Base-by-base conservation (phyloP, 2,329 filamentous ascomycete species). In the Dactylellina cionopaga region DNA sequence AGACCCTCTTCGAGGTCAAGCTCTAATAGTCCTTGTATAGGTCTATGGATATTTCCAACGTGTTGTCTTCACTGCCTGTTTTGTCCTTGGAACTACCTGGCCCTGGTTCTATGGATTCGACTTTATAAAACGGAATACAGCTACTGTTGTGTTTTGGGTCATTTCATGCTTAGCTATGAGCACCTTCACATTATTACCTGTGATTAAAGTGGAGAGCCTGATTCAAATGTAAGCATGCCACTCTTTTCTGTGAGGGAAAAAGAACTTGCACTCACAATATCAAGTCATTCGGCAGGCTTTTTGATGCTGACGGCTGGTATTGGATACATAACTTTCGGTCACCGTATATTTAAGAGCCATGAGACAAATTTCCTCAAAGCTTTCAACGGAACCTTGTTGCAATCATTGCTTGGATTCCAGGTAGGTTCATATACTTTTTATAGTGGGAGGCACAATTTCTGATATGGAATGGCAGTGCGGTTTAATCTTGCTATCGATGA, bases 181-280 rank as follows among this genome's bases (percentile, higher is more conserved):
- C 79, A 85, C 86, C 1, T 99, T 99, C 78, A 99, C 95, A 0
- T 81, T 98, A 11, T 83, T 99, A 1, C 90, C 92, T 0, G 95
- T 92, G 1, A 89, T 91, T 80, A 99, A 98, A 80, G 83, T 87
- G 0, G 96, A 99, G 79, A 87, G 90, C 76, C 79, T 92, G 2
- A 84, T 83, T 62, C 83, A 92, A 24, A 92, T 96, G 89, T 93
- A 83, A 79, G 86, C 82, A 6, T 54, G 27, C 15, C 17, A 19
- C 75, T 31, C 17, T 33, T 35, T 44, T 15, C 22, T 31, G 3
- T 51, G n/a, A n/a, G n/a, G n/a, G 33, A 37, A 62, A 10, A 51
- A n/a, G 13, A 7, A 3, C 31, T 17, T 22, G n/a, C 11, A 15
- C 9, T 43, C 83, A 78, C 86, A n/a, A 90, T 92, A 82, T 84